Base-by-base conservation (phyloP, 2,329 filamentous ascomycete species). In the Sporothrix globosa region DNA sequence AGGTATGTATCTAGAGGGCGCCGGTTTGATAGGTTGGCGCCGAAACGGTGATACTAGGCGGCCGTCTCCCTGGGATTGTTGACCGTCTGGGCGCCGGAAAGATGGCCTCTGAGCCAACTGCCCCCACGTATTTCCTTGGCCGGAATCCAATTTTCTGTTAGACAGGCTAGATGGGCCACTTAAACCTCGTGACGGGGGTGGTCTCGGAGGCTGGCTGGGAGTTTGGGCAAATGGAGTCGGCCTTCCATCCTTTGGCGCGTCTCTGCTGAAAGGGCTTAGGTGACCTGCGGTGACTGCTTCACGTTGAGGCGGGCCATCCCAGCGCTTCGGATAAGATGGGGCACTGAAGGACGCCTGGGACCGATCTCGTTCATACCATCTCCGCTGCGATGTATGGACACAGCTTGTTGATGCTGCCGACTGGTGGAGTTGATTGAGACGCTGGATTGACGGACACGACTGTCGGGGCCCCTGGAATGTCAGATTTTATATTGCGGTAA, bases 331-430 rank as follows among this genome's bases (percentile, higher is more conserved):
- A 44, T 7, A 14, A 44, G 19, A 5, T 41, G 56, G 11, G 21
- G 9, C n/a, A 1, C 24, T 4, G 50, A 27, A 10, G 27, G n/a
- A 4, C 7, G 19, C 3, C 44, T 41, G 54, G 1, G 5, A 10
- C 13, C 24, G 65, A 24, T 61, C 65, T 14, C 58, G 34, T 13
- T 70, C 60, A 27, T 72, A 71, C 67, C 67, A 71, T 30, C 71
- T 66, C 6, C 17, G 19, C 41, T 71, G 69, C 19, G 11, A 5
- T 27, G 46, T 11, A 17, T 50, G 6, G 53, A 58, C 19, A 52
- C 67, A 54, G 61, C 34, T 19, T 9, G 67, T 21, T 17, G 53
- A 9, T 46, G 67, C 4, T 17, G 54, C 13, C 14, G 39, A 21
- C 39, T 34, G 30, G 30, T 27, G 53, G 11, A 17, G 67, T 14